Evolutionary conservation across 164 flowering plant genomes (phyloP).

Genomic region (Tetrastigma voinierianum): DNA sequence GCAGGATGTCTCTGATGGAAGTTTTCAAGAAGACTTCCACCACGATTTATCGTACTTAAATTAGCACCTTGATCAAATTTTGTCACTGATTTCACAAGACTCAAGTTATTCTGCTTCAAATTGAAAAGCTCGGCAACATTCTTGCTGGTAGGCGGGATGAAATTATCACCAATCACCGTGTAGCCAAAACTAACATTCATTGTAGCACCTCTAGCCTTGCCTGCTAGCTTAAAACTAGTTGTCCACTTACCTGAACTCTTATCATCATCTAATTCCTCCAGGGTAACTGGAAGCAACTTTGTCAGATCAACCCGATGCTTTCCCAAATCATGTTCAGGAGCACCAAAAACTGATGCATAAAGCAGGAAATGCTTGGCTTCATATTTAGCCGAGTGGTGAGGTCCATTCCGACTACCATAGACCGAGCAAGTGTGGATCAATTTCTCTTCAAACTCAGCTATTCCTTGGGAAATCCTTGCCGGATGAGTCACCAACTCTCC

Average conservation of each 20-base stretch:
- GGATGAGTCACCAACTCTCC: constrained; percentile 51
- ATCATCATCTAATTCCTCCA: constrained; percentile 94
- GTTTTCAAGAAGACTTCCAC: constrained; percentile 48
- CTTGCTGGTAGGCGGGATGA: constrained; percentile 11
- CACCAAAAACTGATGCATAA: constrained; percentile 50
- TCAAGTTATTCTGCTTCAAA: constrained; percentile 30
- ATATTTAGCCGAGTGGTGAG: constrained; percentile 84
- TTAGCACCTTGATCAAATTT: constrained; percentile 23
- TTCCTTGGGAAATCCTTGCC: constrained; percentile 51
- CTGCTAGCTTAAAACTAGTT: constrained; percentile 80
- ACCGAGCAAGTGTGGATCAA: constrained; percentile 60
- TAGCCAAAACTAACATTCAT: constrained; percentile 92
- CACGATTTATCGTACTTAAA: constrained; percentile 27
- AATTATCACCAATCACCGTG: constrained; percentile 45
- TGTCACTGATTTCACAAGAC: constrained; percentile 19
- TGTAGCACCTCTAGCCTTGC: constrained; percentile 73
- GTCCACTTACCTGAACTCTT: constrained; percentile 88
- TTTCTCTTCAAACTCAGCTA: constrained; percentile 69
- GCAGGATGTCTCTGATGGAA: constrained; percentile 19
- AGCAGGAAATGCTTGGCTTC: constrained; percentile 86
- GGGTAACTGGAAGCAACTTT: constrained; percentile 81
- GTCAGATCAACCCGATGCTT: constrained; percentile 92
- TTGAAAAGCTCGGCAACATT: constrained; percentile 20
- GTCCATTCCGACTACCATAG: constrained; percentile 75
- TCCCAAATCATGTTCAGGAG: constrained; percentile 74